Percentiles rank a stretch among this genome's conserved stretches.
These are phyloP conservation scores for Canna indica DNA, from an alignment of 176 grass and related monocot genomes.

Conservation along the genomic window DNA sequence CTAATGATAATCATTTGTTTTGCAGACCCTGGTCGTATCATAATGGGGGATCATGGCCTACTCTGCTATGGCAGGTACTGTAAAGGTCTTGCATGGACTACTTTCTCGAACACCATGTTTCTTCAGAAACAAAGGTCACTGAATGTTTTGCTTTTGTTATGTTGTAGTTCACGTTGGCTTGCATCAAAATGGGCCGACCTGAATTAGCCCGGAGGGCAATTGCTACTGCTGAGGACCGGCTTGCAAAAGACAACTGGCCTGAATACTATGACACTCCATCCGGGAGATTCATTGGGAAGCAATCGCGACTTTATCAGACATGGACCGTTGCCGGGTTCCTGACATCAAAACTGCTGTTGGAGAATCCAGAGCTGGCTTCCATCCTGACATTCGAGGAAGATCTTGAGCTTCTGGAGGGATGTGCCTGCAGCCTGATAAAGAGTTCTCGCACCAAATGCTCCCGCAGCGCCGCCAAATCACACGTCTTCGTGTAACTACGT, in stretches of 20 bases:
- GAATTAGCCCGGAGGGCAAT: conserved; percentile 73
- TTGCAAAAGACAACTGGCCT: conserved; percentile 79
- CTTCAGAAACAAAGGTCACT: not conserved
- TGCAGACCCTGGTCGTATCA: conserved; percentile 98
- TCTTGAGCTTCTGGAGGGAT: conserved; percentile 39
- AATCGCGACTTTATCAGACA: conserved; percentile 21
- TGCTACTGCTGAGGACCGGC: conserved; percentile 63
- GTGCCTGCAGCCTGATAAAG: conserved; percentile 30
- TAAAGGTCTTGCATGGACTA: not conserved
- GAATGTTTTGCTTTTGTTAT: conserved; percentile 16
- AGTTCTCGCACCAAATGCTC: conserved; percentile 48
- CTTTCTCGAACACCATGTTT: not conserved
- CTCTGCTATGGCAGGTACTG: conserved; percentile 88
- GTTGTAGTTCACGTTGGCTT: conserved; percentile 79
- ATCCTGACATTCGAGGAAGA: conserved; percentile 40
- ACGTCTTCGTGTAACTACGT: conserved; percentile 26
- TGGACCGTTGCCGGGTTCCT: conserved; percentile 55
- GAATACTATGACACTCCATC: conserved; percentile 23
- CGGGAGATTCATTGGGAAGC: conserved; percentile 13
- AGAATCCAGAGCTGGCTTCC: conserved; percentile 48
- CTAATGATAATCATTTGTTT: conserved; percentile 22
- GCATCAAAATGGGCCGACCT: conserved; percentile 89
- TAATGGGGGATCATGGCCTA: conserved; percentile 99
- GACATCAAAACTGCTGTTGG: conserved; percentile 66
- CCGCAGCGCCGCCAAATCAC: conserved; percentile 33